Evolutionary conservation across 768 basidiomycete genomes (phyloP), one percentile per base, ranked within the genome.

Genomic region (Leccinellum rugosiceps): DNA sequence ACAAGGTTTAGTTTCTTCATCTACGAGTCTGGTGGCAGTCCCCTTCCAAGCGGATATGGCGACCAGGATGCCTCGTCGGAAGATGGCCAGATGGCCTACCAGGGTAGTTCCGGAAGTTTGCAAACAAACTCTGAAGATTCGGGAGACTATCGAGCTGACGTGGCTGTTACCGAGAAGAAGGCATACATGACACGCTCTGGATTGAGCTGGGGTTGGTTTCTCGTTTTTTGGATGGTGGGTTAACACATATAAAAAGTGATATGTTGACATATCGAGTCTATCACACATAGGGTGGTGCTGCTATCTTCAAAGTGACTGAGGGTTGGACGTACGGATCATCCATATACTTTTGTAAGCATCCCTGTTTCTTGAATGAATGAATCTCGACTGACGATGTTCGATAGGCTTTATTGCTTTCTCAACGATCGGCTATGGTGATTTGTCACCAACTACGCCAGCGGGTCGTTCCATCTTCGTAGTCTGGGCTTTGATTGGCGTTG

Each of bases 401-500:
- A 31, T 58, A 90, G 88, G 88, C 66, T 86, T 89, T 63, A 73
- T 87, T 50, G 71, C 87, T 10, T 91, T 92, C 73, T 82, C 83
- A 1, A 90, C 87, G 1, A 84, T 91, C 28, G 90, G 90, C 14
- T 89, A 85, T 61, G 85, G 82, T 71, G 90, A 92, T 63, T 74
- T 78, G 14, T 61, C 80, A 0, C 90, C 88, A 0, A 65, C 68
- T 50, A 84, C 87, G 0, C 82, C 86, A 11, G 83, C 86, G 3
- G 91, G 90, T 11, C 82, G 88, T 23, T 82, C 87, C 14, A 78
- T 92, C 32, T 92, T 92, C 67, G 79, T 91, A 41, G 81, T 83
- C 3, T 92, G 90, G 90, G 87, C 90, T 0, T 69, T 92, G 34
- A 71, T 90, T 7, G 91, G 89, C 15, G 85, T 91, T 14, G 88